Evolutionary conservation across 352 stramenopile species (phyloP).

Genomic region (Pythium dissotocum): DNA sequence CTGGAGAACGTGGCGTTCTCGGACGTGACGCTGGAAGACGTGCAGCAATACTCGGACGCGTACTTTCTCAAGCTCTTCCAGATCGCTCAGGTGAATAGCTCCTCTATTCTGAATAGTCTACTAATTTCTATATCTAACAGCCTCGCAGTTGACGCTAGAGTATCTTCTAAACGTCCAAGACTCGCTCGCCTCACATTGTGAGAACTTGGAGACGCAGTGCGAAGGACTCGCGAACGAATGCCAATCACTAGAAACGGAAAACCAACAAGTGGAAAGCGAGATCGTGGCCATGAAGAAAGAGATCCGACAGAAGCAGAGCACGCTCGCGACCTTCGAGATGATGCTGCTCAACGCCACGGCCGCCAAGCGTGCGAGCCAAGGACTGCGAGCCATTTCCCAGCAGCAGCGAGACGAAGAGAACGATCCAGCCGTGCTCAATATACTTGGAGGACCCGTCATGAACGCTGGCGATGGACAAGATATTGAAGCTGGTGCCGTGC

Average conservation of each 20-base stretch:
- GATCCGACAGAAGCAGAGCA: constrained; percentile 79
- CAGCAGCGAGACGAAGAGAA: constrained; percentile 24
- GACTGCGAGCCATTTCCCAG: neutral
- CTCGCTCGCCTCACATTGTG: constrained; percentile 66
- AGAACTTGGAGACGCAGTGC: constrained; percentile 70
- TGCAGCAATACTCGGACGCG: constrained; percentile 82
- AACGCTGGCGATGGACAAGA: constrained; percentile 22
- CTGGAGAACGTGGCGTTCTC: constrained; percentile 82
- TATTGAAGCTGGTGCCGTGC: constrained; percentile 39
- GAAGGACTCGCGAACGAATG: constrained; percentile 60
- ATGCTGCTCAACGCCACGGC: constrained; percentile 69
- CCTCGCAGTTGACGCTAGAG: constrained; percentile 70
- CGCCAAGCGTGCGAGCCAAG: constrained; percentile 23
- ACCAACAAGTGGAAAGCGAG: constrained; percentile 59
- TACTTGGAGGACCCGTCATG: neutral
- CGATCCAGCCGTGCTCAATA: constrained; percentile 15
- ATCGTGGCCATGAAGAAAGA: constrained; percentile 70
- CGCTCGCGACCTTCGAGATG: constrained; percentile 77
- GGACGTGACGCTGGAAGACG: constrained; percentile 79
- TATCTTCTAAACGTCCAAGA: constrained; percentile 86
- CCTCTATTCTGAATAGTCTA: too few relatives aligned
- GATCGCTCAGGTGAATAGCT: constrained; percentile 84
- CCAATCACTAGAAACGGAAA: constrained; percentile 60
- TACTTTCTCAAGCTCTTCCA: constrained; percentile 89
- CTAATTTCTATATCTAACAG: too few relatives aligned